Evolutionary conservation across 2,329 filamentous ascomycete genomes (phyloP), one percentile per base, ranked within the genome.

Genomic region (Karstenula rhodostoma): DNA sequence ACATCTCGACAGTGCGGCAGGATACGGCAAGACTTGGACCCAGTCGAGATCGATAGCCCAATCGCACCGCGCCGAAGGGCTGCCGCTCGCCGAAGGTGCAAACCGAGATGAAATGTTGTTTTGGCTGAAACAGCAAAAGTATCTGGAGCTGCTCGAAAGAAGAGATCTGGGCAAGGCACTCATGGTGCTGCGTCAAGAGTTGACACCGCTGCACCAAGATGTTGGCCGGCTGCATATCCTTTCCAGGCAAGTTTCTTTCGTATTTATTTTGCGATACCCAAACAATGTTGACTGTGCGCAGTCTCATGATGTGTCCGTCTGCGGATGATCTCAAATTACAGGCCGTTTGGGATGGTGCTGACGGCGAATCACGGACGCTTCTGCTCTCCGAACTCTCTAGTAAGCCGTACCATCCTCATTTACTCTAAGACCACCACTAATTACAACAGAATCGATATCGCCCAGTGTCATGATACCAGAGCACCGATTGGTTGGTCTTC

Each of bases 401-500:
- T 95, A 82, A 79, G 87, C 79, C 15, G 4, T 6, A 29, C 48
- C 44, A 4, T 4, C 25, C 9, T 17, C n/a, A 32, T 23, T 13
- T 13, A 23, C 15, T 2, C 7, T 52, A 22, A 15, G 15, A 10
- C 2, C 51, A 2, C 23, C 10, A 65, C 62, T 74, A 57, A 76
- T 60, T 19, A 8, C 19, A 61, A 19, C 68, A 94, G 91, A 86
- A 82, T 97, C 88, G 58, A 96, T 99, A 76, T 97, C 95, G 1
- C 94, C 95, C 0, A 95, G 93, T 4, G 92, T 97, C 47, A 98
- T 99, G 94, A 90, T 99, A 57, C 95, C 95, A 1, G 92, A 97
- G 73, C 92, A 95, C 76, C 89, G 95, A 7, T 83, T 99, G 47
- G 92, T 93, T 1, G 85, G 89, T 35, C 82, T 99, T 17, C 82